These are phyloP conservation scores for Fusarium sterilihyphosum DNA, from an alignment of 2,329 filamentous ascomycete genomes.

Conservation along the genomic window DNA sequence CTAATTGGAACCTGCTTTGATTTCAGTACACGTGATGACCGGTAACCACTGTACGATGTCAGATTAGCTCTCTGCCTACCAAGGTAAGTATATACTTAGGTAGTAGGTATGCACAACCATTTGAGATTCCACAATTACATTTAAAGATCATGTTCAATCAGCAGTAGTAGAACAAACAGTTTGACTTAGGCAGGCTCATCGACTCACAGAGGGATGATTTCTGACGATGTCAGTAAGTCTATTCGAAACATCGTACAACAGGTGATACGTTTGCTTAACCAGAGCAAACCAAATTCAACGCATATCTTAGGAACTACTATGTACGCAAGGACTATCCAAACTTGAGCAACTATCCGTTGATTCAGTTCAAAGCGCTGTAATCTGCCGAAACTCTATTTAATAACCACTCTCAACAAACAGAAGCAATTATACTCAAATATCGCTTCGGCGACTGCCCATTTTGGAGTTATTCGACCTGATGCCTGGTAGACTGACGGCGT, in stretches of 20 bases:
- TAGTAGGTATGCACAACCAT: background rate
- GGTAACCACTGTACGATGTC: background rate
- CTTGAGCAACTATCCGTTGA: background rate
- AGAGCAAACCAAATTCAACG: background rate
- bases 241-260: background rate
- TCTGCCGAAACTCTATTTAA: background rate
- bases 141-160: background rate
- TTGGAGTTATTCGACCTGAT: background rate
- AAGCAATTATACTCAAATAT: background rate
- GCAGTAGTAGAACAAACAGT: background rate
- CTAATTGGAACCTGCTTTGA: background rate
- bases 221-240: background rate
- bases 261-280: background rate
- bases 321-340: background rate
- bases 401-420: background rate
- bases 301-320: background rate
- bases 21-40: background rate
- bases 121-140: background rate
- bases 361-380: background rate
- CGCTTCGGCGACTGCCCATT: constrained; percentile 5
- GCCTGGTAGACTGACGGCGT: constrained; percentile 17
- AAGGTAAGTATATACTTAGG: background rate
- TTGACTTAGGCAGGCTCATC: background rate
- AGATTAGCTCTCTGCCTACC: background rate
- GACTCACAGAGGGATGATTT: background rate